phyloP scores from a whole-genome alignment of 345 rosid genomes.

The Gossypium longicalyx region DNA sequence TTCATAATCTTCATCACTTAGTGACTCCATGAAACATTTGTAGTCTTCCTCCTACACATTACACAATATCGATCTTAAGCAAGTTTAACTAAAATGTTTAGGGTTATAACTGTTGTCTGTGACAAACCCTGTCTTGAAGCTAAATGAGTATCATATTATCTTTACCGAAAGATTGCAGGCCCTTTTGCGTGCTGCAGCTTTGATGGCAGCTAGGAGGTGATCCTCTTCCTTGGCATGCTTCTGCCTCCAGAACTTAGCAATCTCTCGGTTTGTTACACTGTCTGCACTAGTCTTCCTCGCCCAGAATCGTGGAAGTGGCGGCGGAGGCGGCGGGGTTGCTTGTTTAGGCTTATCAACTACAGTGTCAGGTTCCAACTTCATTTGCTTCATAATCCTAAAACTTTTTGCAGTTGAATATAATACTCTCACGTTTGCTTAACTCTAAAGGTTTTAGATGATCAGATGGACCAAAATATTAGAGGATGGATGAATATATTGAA shows the following conservation, averaged over 20 bases:
- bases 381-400: slow-evolving; percentile 38
- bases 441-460: background rate
- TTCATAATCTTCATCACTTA: slow-evolving; percentile 36
- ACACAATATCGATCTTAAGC: slow-evolving; percentile 1
- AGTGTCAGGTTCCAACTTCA: slow-evolving; percentile 25
- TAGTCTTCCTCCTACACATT: slow-evolving; percentile 66
- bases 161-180: slow-evolving; percentile 70
- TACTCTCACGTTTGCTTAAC: background rate
- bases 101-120: background rate
- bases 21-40: slow-evolving; percentile 53
- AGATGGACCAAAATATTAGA: background rate
- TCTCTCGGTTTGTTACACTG: slow-evolving; percentile 73
- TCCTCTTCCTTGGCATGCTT: slow-evolving; percentile 70
- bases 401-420: slow-evolving; percentile 4
- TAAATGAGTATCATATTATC: slow-evolving; percentile 9
- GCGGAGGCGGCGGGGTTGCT: slow-evolving; percentile 38
- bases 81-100: background rate
- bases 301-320: slow-evolving; percentile 41
- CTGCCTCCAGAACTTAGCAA: slow-evolving; percentile 76
- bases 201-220: slow-evolving; percentile 84
- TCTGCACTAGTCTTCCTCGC: slow-evolving; percentile 27
- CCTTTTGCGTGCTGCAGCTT: slow-evolving; percentile 76
- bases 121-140: slow-evolving; percentile 11
- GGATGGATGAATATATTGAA: background rate
- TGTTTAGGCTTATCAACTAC: slow-evolving; percentile 22